These are phyloP conservation scores for Haplosporangium gracile DNA, from an alignment of 192 early-diverging fungal species.

Conservation along the genomic window DNA sequence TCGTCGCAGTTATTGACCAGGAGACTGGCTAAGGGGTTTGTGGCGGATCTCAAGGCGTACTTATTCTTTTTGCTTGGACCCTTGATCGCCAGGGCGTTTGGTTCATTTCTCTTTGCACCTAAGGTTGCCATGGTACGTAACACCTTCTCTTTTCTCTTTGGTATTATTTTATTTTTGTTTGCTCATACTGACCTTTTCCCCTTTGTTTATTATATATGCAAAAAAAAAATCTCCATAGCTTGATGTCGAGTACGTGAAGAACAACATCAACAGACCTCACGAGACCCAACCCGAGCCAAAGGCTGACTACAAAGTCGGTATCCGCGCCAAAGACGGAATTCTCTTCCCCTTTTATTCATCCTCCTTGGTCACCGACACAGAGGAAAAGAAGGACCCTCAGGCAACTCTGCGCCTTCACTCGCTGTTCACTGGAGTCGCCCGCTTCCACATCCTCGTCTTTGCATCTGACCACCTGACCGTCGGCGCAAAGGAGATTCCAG, in stretches of 20 bases:
- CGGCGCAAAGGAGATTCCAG: not conserved
- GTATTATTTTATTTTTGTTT: not conserved
- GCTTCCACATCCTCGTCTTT: slow-evolving; percentile 44
- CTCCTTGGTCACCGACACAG: not conserved
- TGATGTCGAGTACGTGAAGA: slow-evolving; percentile 27
- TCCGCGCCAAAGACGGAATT: slow-evolving; percentile 26
- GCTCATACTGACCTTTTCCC: not conserved
- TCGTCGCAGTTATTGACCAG: slow-evolving; percentile 27
- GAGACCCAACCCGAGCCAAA: slow-evolving; percentile 17
- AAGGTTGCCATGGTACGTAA: slow-evolving; percentile 38
- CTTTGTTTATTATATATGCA: not conserved
- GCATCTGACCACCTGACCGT: slow-evolving; percentile 14
- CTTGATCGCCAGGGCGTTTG: not conserved
- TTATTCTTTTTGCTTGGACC: not conserved
- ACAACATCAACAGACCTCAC: slow-evolving; percentile 27
- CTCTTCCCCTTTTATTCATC: slow-evolving; percentile 9
- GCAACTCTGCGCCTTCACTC: slow-evolving; percentile 14
- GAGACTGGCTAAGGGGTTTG: not conserved
- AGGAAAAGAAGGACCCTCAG: not conserved
- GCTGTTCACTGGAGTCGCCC: slow-evolving; percentile 17
- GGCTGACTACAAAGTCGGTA: slow-evolving; percentile 27
- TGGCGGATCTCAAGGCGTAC: not conserved
- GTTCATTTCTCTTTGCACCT: not conserved
- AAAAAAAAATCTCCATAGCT: slow-evolving; percentile 11
- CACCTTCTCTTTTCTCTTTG: not conserved